phyloP scores from a whole-genome alignment of 2,329 filamentous ascomycete species.

The Colletotrichum sp. region DNA sequence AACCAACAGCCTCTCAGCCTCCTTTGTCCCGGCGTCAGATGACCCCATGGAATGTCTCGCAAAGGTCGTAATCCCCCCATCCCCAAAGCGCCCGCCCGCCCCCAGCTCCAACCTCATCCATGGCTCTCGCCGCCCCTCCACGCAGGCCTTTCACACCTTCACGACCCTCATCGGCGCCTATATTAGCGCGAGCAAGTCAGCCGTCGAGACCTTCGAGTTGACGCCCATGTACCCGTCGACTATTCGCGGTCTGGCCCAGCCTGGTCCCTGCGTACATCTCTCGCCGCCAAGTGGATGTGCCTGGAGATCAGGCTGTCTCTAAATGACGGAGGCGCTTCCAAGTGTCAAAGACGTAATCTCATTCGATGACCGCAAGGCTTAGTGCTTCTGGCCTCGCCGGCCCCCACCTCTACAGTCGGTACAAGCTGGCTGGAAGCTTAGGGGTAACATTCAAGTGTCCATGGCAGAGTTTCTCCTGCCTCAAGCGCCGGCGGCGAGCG shows the following conservation, averaged over 20 bases:
- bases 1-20: neutral
- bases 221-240: neutral
- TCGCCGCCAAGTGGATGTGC: neutral
- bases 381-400: neutral
- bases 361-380: neutral
- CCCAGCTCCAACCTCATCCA: neutral
- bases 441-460: neutral
- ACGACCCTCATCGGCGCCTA: constrained; percentile 7
- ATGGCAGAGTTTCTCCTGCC: neutral
- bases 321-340: neutral
- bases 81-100: neutral
- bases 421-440: neutral
- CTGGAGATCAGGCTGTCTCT: neutral
- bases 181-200: neutral
- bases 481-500: constrained; percentile 6
- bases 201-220: neutral
- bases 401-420: neutral
- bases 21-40: neutral
- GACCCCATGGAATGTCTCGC: constrained; percentile 9
- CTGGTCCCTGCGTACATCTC: neutral
- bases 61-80: neutral
- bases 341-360: neutral
- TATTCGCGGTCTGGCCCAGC: neutral
- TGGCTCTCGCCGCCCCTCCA: constrained; percentile 2
- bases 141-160: constrained; percentile 3